Evolutionary conservation across 2,329 filamentous ascomycete genomes (phyloP).

Genomic region (Trichoderma guizhouense): DNA sequence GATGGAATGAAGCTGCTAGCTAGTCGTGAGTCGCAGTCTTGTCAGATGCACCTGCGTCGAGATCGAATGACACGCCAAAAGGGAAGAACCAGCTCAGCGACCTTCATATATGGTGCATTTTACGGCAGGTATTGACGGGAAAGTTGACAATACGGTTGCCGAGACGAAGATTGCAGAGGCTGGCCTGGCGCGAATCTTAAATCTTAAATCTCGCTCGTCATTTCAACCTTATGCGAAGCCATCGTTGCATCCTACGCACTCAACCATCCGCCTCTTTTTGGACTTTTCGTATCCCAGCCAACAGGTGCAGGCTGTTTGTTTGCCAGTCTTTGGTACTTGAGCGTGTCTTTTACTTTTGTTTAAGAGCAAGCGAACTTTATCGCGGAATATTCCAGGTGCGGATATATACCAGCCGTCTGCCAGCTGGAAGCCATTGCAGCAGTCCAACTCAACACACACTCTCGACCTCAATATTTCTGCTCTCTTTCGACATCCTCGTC

Average conservation of each 20-base stretch:
- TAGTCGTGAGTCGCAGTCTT: background rate
- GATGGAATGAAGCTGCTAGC: background rate
- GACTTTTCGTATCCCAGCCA: conserved; percentile 21
- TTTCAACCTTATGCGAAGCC: background rate
- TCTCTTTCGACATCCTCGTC: background rate
- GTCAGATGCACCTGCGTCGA: background rate
- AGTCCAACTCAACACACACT: background rate
- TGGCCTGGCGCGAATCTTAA: background rate
- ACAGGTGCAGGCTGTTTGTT: background rate
- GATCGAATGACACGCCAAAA: background rate
- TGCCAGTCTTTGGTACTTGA: background rate
- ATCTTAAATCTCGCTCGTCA: background rate
- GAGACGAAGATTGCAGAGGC: background rate
- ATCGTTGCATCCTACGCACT: background rate
- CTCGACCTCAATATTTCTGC: background rate
- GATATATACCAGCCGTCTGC: background rate
- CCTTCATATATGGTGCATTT: too few species aligned
- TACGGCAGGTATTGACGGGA: background rate
- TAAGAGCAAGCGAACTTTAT: background rate
- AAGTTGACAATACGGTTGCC: background rate
- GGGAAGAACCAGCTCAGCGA: background rate
- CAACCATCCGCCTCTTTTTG: conserved; percentile 19
- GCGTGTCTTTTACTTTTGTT: conserved; percentile 6
- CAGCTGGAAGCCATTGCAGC: background rate
- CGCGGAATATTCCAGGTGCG: background rate